Conservation (phyloP, 257 asterid species). For the Marsdenia floribunda region DNA sequence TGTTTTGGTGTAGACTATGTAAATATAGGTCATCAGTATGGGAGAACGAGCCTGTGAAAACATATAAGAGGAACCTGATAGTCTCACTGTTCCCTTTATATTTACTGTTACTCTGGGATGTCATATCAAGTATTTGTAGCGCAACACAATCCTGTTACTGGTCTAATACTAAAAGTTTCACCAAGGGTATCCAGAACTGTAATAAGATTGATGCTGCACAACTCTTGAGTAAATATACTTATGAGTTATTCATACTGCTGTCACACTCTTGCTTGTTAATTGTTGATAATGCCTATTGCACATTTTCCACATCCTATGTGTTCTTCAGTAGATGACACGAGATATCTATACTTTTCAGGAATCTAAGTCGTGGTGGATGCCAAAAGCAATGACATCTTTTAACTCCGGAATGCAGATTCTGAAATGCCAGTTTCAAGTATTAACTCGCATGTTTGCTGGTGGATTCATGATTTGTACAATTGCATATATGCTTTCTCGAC, state of each 20-base stretch:
- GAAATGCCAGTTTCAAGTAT: conserved; percentile 62
- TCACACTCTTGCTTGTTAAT: not conserved
- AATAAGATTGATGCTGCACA: not conserved
- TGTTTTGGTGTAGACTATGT: no score
- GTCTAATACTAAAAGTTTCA: not conserved
- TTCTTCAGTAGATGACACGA: not conserved
- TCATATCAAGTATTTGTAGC: not conserved
- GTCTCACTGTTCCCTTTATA: not conserved
- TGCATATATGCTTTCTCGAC: conserved; percentile 50
- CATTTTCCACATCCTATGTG: not conserved
- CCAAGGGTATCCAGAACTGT: not conserved
- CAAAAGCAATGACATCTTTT: conserved; percentile 50
- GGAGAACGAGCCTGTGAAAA: no score
- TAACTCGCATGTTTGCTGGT: conserved; percentile 69
- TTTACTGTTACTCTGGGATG: not conserved
- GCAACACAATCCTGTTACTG: not conserved
- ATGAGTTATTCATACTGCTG: not conserved
- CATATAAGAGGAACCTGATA: not conserved
- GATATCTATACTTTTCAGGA: conserved; percentile 32
- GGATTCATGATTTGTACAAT: conserved; percentile 50
- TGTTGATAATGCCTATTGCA: not conserved
- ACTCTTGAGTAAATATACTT: not conserved
- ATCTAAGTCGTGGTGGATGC: conserved; percentile 77
- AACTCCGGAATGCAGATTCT: conserved; percentile 60
- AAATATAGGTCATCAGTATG: not conserved